Base-by-base conservation (phyloP, 805 yeast genomes). In the Zygosaccharomyces bailii region DNA sequence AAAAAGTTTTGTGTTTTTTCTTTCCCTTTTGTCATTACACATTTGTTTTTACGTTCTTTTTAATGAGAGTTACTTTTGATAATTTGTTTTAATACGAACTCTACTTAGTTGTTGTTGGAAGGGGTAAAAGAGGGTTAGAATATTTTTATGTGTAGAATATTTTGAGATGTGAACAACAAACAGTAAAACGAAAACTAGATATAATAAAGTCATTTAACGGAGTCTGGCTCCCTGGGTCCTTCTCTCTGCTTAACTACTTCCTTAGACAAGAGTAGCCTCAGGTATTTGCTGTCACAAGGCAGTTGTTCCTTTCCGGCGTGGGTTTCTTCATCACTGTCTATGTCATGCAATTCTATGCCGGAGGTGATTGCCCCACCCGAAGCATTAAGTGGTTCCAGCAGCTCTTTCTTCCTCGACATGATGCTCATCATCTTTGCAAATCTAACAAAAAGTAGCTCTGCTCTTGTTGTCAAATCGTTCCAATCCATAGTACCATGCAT, bases 351-450 rank as follows among this genome's bases (percentile, higher is more conserved):
- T 30, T 39, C 46, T 27, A 43, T 39, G 11, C 48, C 51, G 9
- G 51, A 37, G 9, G 51, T 18, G 11, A 24, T 11, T 9, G 24
- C 31, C 8, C 25, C 34, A 7, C 42, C 39, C 11, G 27, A 33
- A 25, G 29, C 21, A 5, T 43, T 32, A 5, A 45, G 32, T 4
- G 44, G 29, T 25, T 43, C 51, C 7, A 48, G 40, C 8, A 54
- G 51, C 27, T 61, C 63, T 14, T 60, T 57, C 43, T 73, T 74
- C 34, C 85, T 61, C 59, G 89, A 96, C 53, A 89, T 79, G 27
- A 89, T 74, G 43, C 80, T 86, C 44, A 90, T 78, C 74, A 89
- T 83, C 49, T 87, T 81, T 56, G 80, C 76, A 63, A 89, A 93
- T 52, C 85, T 78, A 52, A 86, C 72, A 59, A 89, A 93, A 29